These are phyloP conservation scores for Suillus placidus DNA, from an alignment of 768 basidiomycete genomes.

Conservation along the genomic window DNA sequence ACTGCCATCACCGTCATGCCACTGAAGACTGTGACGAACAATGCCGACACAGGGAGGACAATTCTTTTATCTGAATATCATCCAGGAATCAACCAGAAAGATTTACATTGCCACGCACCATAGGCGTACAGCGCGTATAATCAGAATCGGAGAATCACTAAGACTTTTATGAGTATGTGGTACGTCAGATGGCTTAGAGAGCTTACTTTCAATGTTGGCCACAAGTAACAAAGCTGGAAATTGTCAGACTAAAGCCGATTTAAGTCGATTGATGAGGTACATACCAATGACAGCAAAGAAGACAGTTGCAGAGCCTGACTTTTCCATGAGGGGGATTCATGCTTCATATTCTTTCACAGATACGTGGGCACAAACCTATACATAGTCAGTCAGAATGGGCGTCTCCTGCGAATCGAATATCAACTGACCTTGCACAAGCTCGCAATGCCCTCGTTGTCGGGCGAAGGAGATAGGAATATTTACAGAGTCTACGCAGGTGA, in stretches of 20 bases:
- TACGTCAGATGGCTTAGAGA: background rate
- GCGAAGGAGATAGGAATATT: background rate
- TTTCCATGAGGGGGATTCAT: background rate
- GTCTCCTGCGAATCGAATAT: background rate
- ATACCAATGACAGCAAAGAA: background rate
- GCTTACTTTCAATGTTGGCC: conserved; percentile 9
- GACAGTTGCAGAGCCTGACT: background rate
- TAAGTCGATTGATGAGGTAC: background rate
- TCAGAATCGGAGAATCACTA: conserved; percentile 10
- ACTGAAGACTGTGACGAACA: conserved; percentile 4
- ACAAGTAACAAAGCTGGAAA: conserved; percentile 1
- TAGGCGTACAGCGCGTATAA: conserved; percentile 6
- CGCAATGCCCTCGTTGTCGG: background rate
- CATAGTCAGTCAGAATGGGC: background rate
- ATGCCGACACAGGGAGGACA: conserved; percentile 1
- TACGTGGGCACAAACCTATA: background rate
- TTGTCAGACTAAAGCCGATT: background rate
- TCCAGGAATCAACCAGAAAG: background rate
- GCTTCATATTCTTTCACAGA: background rate
- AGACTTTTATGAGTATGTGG: background rate
- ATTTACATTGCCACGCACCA: background rate
- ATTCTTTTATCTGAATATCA: conserved; percentile 6
- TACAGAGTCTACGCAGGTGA: background rate
- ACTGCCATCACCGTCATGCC: conserved; percentile 9
- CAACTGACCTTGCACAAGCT: background rate